Evolutionary conservation across 345 rosid genomes (phyloP).

Genomic region (Citrus sinensis): DNA sequence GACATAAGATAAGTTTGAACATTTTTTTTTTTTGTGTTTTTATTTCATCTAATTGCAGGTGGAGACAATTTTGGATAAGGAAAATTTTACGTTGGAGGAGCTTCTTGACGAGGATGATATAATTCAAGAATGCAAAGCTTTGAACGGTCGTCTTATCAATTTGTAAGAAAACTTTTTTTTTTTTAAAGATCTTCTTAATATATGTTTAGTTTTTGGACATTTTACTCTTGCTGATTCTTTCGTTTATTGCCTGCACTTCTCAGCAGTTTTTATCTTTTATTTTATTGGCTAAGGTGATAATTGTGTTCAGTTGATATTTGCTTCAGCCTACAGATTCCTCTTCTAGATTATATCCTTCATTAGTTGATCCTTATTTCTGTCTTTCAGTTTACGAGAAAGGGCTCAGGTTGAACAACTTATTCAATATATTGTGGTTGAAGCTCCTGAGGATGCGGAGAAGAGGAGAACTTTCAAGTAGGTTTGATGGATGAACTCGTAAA

Average conservation of each 20-base stretch:
- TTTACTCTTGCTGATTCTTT: background rate
- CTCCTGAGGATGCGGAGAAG: conserved; percentile 67
- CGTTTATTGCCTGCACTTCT: background rate
- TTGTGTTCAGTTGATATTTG: background rate
- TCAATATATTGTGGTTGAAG: conserved; percentile 74
- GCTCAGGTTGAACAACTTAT: conserved; percentile 78
- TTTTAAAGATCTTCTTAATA: background rate
- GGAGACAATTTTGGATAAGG: conserved; percentile 91
- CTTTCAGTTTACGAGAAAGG: conserved; percentile 74
- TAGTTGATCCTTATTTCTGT: conserved; percentile 11
- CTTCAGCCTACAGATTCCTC: background rate
- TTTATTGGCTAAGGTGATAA: background rate
- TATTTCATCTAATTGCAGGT: conserved; percentile 45
- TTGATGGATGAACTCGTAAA: conserved; percentile 4
- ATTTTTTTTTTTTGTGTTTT: background rate
- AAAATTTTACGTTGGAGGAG: conserved; percentile 77
- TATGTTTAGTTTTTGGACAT: background rate
- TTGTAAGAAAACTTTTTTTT: conserved; percentile 38
- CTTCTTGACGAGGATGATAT: conserved; percentile 97
- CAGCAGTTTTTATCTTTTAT: background rate
- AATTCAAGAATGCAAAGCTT: conserved; percentile 96
- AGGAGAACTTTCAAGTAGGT: conserved; percentile 71
- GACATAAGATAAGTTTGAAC: background rate
- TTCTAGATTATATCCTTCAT: background rate
- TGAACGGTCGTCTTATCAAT: conserved; percentile 80